These are phyloP conservation scores for Dacryopinax primogenitus DNA, from an alignment of 768 basidiomycete genomes.

Conservation along the genomic window DNA sequence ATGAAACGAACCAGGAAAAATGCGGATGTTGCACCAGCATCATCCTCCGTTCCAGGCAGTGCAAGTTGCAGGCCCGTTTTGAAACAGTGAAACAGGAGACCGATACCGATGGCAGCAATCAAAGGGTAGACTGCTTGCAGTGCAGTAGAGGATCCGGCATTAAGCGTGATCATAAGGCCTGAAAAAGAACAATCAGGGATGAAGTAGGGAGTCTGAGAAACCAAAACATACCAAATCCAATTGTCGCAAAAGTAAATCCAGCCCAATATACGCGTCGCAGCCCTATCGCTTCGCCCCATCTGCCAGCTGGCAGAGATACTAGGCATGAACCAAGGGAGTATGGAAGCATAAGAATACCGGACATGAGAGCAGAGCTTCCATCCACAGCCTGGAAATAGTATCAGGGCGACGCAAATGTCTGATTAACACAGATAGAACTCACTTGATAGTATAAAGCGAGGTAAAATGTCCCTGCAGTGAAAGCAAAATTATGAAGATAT, in stretches of 20 bases:
- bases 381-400: slow-evolving; percentile 44
- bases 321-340: slow-evolving; percentile 77
- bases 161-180: slow-evolving; percentile 58
- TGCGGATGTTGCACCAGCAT: slow-evolving; percentile 70
- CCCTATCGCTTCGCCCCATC: background rate
- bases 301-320: slow-evolving; percentile 58
- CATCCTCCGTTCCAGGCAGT: slow-evolving; percentile 43
- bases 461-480: slow-evolving; percentile 77
- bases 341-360: slow-evolving; percentile 63
- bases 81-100: slow-evolving; percentile 75
- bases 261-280: background rate
- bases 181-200: background rate
- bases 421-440: too few relatives aligned
- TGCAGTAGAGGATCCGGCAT: slow-evolving; percentile 37
- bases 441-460: slow-evolving; percentile 76
- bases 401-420: too few relatives aligned
- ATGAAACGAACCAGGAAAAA: slow-evolving; percentile 83
- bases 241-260: slow-evolving; percentile 22
- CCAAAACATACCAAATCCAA: slow-evolving; percentile 54
- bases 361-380: slow-evolving; percentile 53
- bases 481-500: slow-evolving; percentile 72
- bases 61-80: slow-evolving; percentile 66
- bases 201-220: slow-evolving; percentile 9
- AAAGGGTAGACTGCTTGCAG: slow-evolving; percentile 49
- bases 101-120: slow-evolving; percentile 62